Evolutionary conservation across 768 basidiomycete species (phyloP).

Genomic region (Coprinopsis strossmayeri): DNA sequence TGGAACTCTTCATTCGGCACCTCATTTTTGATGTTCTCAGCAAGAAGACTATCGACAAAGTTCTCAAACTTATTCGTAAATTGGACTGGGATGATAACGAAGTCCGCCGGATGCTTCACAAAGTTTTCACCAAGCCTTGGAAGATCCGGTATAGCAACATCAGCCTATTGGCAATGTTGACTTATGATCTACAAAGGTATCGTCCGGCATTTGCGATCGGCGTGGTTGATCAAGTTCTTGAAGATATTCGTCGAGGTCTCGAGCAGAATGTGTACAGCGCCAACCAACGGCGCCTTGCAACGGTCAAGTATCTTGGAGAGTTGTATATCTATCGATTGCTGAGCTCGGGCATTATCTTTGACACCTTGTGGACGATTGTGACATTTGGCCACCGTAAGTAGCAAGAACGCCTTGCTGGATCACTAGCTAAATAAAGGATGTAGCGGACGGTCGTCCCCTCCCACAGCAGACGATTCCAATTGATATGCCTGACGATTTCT

Average conservation of each 20-base stretch:
- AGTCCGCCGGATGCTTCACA: conserved; percentile 62
- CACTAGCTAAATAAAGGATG: conserved; percentile 2
- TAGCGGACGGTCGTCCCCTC: conserved; percentile 85
- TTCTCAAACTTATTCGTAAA: conserved; percentile 87
- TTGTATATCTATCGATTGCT: conserved; percentile 93
- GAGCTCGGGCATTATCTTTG: conserved; percentile 85
- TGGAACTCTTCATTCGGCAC: conserved; percentile 93
- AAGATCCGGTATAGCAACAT: conserved; percentile 93
- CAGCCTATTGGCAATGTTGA: conserved; percentile 85
- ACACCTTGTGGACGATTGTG: conserved; percentile 88
- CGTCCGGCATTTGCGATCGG: conserved; percentile 83
- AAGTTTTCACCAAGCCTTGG: conserved; percentile 97
- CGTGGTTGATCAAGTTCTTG: conserved; percentile 91
- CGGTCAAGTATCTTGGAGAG: conserved; percentile 93
- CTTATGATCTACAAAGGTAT: conserved; percentile 91
- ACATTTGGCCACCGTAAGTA: conserved; percentile 93
- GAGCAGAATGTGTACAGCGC: conserved; percentile 94
- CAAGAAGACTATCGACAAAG: conserved; percentile 94
- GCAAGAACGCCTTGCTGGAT: conserved; percentile 11
- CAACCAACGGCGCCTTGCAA: conserved; percentile 89
- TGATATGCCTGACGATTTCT: conserved; percentile 95
- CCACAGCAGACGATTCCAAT: conserved; percentile 69
- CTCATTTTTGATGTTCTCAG: conserved; percentile 90
- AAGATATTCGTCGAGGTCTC: conserved; percentile 84
- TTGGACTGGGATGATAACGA: conserved; percentile 87